Evolutionary conservation across 345 rosid genomes (phyloP), one percentile per base, ranked within the genome.

Genomic region (Nephelium lappaceum): DNA sequence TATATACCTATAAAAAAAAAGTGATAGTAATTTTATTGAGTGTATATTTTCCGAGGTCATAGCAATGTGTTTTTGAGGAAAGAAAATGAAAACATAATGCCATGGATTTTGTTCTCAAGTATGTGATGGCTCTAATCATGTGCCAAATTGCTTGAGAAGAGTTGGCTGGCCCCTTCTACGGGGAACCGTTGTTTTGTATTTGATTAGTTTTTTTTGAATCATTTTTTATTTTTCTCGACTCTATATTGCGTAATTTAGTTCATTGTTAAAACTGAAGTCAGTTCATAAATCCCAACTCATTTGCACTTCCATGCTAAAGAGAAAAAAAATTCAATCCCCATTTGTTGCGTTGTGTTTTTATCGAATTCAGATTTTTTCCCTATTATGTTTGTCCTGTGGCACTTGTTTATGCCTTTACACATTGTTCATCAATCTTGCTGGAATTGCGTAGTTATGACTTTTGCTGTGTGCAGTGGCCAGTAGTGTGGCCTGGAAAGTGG

Each of bases 41-140:
- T 79, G 81, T 87, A 85, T 78, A 84, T 83, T 81, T 65, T 41
- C 78, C 6, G 55, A 78, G 84, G 75, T 84, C 69, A 77, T 69
- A 79, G 79, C 74, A 49, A 76, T 83, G 78, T 85, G 83, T 82
- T 83, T 75, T 71, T 72, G 74, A 81, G 82, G 77, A 79, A 82
- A 77, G 76, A 75, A 75, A 74, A 55, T 47, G 18, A 79, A 71
- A 74, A 73, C 80, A 76, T 53, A 78, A 82, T 41, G 77, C 71
- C 83, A 78, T 80, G 86, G 85, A 85, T 84, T 82, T 84, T 84
- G 83, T 64, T 79, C 82, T 83, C 66, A 71, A 39, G 89, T 39
- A n/a, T 45, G 11, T 16, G n/a, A 41, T 49, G 80, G 83, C 76
- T 41, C 73, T 72, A 77, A 83, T 77, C 57, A 69, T 43, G 74